Base-by-base conservation (phyloP, 805 yeast species). In the Wickerhamomyces silvicola region DNA sequence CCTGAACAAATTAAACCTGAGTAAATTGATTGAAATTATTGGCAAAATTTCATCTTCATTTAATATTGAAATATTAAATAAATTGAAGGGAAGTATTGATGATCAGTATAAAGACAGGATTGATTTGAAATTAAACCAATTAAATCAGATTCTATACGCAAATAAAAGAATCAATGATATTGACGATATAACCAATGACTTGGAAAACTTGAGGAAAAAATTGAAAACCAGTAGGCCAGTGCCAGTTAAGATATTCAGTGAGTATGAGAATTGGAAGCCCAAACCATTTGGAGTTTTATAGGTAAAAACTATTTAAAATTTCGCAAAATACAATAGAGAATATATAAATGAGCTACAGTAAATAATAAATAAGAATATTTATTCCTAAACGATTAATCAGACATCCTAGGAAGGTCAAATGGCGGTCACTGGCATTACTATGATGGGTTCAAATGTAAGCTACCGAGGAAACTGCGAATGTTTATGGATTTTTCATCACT, bases 391-490 rank as follows among this genome's bases (percentile, higher is more conserved):
- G 10, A 14, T 32, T 42, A 49, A 75, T 81, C 92, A 81, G 92
- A 81, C 92, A 81, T 81, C 88, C 92, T 78, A 75, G 88, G 90
- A 81, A 81, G 90, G 84, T 68, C 72, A 53, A 57, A 39, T 68
- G 69, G 85, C 92, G 90, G 88, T 80, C 88, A 81, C 87, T 65
- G 86, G 62, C 74, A 68, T 70, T 36, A 75, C 80, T 60, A 73
- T 70, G 78, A 69, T 81, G 82, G 88, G 88, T 79, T 81, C 86
- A 64, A 64, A 63, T 71, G 87, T 78, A 75, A 69, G 75, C 83
- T 81, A 80, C 88, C 92, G 92, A 75, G 90, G 88, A 81, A 81
- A 81, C 92, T 81, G 92, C 90, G 92, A 81, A 81, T 81, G 92
- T 79, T 71, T 62, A 67, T 68, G 79, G 78, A 62, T 62, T 66